Conservation (phyloP, 345 rosid species). For the Cochlearia excelsa region DNA sequence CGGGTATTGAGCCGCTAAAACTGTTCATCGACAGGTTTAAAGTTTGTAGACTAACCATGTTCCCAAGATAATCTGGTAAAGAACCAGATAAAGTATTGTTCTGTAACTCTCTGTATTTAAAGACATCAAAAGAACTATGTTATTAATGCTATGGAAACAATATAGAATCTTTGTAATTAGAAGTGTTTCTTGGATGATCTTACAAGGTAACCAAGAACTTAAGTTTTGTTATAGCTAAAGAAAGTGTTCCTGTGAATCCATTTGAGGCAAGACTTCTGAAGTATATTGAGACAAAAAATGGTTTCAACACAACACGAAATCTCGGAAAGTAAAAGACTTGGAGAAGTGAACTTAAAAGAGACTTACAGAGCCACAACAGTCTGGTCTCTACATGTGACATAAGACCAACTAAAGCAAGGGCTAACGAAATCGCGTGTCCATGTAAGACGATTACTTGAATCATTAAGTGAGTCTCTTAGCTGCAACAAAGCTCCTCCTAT, state of each 20-base stretch:
- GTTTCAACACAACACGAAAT: constrained; percentile 8
- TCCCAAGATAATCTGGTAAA: constrained; percentile 48
- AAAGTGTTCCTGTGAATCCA: constrained; percentile 81
- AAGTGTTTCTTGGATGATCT: constrained; percentile 32
- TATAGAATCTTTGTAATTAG: constrained; percentile 2
- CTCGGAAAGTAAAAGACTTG: not conserved
- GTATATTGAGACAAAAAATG: constrained; percentile 9
- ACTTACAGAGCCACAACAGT: constrained; percentile 73
- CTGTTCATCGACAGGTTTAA: constrained; percentile 63
- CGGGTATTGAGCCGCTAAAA: constrained; percentile 41
- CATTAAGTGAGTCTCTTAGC: constrained; percentile 53
- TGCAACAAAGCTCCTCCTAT: constrained; percentile 54
- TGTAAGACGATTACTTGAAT: constrained; percentile 42
- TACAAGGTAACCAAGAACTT: constrained; percentile 73
- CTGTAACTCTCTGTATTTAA: constrained; percentile 72
- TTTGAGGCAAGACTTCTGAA: constrained; percentile 63
- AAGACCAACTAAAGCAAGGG: constrained; percentile 91
- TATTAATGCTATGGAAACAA: not conserved
- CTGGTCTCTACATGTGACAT: constrained; percentile 66
- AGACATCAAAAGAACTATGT: constrained; percentile 1
- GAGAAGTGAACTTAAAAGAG: constrained; percentile 13
- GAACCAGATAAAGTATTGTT: constrained; percentile 67
- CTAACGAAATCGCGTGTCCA: constrained; percentile 67
- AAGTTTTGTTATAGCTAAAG: constrained; percentile 62
- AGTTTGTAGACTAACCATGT: constrained; percentile 52